Evolutionary conservation across 2,329 filamentous ascomycete genomes (phyloP).

Genomic region (Monosporascus sp.): DNA sequence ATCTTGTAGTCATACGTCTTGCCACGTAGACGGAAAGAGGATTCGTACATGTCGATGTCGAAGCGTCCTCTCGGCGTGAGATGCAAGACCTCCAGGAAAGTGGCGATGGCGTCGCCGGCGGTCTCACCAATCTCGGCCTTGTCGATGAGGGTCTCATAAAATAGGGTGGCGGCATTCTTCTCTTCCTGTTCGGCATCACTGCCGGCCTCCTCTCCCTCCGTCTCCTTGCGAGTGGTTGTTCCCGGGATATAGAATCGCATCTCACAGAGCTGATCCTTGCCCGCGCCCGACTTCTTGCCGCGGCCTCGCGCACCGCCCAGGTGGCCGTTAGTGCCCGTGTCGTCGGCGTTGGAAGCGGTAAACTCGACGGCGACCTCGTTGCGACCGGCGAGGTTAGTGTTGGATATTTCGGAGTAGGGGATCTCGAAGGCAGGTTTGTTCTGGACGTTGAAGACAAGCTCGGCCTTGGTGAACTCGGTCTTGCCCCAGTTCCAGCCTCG

Average conservation of each 20-base stretch:
- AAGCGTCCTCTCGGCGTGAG: conserved; percentile 98
- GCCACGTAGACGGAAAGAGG: conserved; percentile 90
- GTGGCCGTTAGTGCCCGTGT: conserved; percentile 67
- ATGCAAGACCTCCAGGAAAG: conserved; percentile 93
- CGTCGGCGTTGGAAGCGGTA: conserved; percentile 64
- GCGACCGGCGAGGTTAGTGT: conserved; percentile 94
- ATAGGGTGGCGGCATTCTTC: conserved; percentile 93
- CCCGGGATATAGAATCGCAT: conserved; percentile 99
- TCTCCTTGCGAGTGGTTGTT: conserved; percentile 72
- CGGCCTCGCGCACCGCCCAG: conserved; percentile 68
- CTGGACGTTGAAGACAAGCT: conserved; percentile 93
- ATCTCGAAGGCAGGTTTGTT: conserved; percentile 96
- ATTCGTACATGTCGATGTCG: conserved; percentile 99
- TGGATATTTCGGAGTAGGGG: conserved; percentile 94
- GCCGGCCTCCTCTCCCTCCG: conserved; percentile 67
- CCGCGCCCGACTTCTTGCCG: conserved; percentile 85
- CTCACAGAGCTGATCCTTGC: conserved; percentile 89
- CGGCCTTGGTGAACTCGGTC: conserved; percentile 90
- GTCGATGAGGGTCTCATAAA: conserved; percentile 96
- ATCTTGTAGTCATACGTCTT: conserved; percentile 99
- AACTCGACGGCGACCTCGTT: conserved; percentile 98
- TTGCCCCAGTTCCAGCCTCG: conserved; percentile 99
- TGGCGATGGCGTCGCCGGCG: conserved; percentile 96
- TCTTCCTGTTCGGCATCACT: conserved; percentile 69
- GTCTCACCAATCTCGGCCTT: conserved; percentile 99